Conservation (phyloP, 768 basidiomycete species). For the Tulasnella sp. region DNA sequence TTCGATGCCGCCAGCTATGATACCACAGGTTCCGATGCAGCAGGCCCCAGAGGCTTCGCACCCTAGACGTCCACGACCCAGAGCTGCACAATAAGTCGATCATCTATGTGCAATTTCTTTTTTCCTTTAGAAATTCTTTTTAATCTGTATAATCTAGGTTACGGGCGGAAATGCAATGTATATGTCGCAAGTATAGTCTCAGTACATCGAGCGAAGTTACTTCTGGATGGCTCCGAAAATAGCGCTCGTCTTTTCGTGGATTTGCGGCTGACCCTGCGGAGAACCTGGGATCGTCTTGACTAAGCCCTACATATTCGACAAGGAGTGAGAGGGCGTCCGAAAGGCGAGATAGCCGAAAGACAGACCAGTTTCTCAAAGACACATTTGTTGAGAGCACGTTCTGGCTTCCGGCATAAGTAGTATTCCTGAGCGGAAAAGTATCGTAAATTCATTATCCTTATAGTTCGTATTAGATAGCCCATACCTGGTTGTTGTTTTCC, state of each 20-base stretch:
- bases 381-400: slow-evolving; percentile 80
- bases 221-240: slow-evolving; percentile 80
- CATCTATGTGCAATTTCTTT: background rate
- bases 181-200: background rate
- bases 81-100: background rate
- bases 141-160: background rate
- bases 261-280: slow-evolving; percentile 64
- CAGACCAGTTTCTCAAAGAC: slow-evolving; percentile 92
- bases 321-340: background rate
- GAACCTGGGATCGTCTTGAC: slow-evolving; percentile 85
- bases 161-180: background rate
- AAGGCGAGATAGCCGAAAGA: slow-evolving; percentile 17
- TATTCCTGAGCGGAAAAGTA: slow-evolving; percentile 50
- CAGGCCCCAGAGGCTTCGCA: background rate
- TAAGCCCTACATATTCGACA: slow-evolving; percentile 49
- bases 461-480: slow-evolving; percentile 21
- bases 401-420: slow-evolving; percentile 77
- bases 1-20: no score
- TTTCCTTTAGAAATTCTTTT: background rate
- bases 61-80: background rate
- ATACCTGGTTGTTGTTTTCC: slow-evolving; percentile 86
- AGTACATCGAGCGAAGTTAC: slow-evolving; percentile 26
- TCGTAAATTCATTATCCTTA: background rate
- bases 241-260: slow-evolving; percentile 82
- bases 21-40: no score